These are phyloP conservation scores for Thermothielavioides terrestris DNA, from an alignment of 495 filamentous ascomycete genomes.

Conservation along the genomic window DNA sequence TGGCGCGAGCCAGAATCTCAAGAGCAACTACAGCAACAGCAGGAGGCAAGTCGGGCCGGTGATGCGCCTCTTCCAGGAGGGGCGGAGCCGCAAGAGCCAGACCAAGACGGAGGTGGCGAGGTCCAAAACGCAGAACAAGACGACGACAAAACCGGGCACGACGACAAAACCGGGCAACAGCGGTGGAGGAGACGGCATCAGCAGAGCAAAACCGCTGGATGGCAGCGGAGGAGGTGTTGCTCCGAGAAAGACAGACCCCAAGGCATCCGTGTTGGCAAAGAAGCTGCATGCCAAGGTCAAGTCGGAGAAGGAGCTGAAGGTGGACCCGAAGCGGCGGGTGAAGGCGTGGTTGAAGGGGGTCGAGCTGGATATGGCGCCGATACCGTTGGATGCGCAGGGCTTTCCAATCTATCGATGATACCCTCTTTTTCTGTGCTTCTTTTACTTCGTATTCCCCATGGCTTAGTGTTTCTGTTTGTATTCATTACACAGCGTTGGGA, in stretches of 20 bases:
- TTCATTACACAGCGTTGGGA: too few relatives aligned
- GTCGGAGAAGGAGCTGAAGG: conserved; percentile 19
- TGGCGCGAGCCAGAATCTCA: too few relatives aligned
- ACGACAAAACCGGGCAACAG: not conserved
- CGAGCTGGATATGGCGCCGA: conserved; percentile 1
- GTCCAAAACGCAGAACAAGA: not conserved
- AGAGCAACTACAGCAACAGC: not conserved
- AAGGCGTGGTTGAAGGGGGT: conserved; percentile 18
- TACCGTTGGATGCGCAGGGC: conserved; percentile 12
- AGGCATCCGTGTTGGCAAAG: conserved; percentile 1
- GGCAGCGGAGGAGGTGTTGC: not conserved
- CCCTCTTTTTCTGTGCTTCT: not conserved
- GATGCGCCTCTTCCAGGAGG: conserved; percentile 8
- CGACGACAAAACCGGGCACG: not conserved
- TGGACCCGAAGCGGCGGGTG: conserved; percentile 17
- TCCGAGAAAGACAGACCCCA: not conserved
- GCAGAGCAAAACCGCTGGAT: not conserved
- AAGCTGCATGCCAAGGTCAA: conserved; percentile 16
- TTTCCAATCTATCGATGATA: conserved; percentile 14
- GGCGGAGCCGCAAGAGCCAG: not conserved
- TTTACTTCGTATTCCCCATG: not conserved
- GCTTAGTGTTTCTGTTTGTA: not conserved
- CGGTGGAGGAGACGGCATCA: not conserved
- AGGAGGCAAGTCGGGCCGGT: conserved; percentile 3
- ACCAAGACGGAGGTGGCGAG: not conserved